phyloP scores from a whole-genome alignment of 257 asterid species.

The Solanum ossicruentum region DNA sequence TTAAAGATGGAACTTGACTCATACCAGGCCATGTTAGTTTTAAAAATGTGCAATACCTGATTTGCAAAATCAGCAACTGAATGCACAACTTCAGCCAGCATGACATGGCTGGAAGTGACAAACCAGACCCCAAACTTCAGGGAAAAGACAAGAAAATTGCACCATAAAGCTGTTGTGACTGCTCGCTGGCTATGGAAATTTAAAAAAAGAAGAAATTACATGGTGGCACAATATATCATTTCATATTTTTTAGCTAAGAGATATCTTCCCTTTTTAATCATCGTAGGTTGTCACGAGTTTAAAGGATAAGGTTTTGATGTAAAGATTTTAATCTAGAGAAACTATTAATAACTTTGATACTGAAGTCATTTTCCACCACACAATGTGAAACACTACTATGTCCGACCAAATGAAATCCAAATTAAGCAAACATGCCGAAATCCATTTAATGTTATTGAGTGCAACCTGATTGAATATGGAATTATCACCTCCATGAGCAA shows the following conservation, averaged over 20 bases:
- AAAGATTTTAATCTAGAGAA: background rate
- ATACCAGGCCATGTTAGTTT: background rate
- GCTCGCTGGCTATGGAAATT: conserved; percentile 73
- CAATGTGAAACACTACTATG: background rate
- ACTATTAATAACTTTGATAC: background rate
- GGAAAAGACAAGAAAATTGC: conserved; percentile 96
- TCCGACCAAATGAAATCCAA: background rate
- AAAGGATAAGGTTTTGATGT: background rate
- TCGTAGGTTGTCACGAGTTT: background rate
- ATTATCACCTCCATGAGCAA: background rate
- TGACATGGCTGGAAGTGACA: conserved; percentile 89
- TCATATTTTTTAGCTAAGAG: background rate
- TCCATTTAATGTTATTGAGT: background rate
- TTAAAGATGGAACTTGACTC: background rate
- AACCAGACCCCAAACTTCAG: conserved; percentile 98
- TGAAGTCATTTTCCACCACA: background rate
- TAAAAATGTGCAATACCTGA: conserved; percentile 40
- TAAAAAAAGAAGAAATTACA: background rate
- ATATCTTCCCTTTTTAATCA: background rate
- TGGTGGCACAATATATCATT: background rate
- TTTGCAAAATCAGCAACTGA: conserved; percentile 97
- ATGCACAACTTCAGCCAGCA: conserved; percentile 92
- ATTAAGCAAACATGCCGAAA: background rate
- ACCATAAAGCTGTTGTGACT: conserved; percentile 92
- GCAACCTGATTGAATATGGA: background rate